Evolutionary conservation across 1,139 yeast genomes (phyloP).

Genomic region (Saccharomyces pastorianus): DNA sequence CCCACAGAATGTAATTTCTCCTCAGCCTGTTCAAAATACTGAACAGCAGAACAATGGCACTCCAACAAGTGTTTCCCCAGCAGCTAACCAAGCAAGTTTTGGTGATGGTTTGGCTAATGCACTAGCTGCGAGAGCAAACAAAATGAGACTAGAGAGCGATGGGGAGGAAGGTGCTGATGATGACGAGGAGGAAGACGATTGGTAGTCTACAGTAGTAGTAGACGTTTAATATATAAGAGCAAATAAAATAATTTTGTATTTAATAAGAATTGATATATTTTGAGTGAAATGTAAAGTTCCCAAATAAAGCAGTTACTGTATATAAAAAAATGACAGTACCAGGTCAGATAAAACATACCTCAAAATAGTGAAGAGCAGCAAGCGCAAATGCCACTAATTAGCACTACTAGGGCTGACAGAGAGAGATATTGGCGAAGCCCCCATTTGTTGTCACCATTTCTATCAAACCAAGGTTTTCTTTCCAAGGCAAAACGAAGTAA

Average conservation of each 20-base stretch:
- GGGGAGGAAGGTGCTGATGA: conserved; percentile 57
- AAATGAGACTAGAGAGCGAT: conserved; percentile 64
- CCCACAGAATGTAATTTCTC: too few relatives aligned
- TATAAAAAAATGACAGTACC: too few relatives aligned
- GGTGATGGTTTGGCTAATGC: conserved; percentile 92
- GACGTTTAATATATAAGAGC: background rate
- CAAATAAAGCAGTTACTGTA: too few relatives aligned
- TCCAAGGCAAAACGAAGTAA: conserved; percentile 18
- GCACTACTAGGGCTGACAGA: conserved; percentile 44
- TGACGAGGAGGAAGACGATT: conserved; percentile 49
- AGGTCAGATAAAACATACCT: too few relatives aligned
- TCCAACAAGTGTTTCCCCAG: conserved; percentile 23
- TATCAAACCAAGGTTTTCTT: conserved; percentile 21
- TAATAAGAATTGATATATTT: background rate
- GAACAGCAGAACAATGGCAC: conserved; percentile 40
- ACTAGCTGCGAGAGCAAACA: conserved; percentile 72
- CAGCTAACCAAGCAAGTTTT: conserved; percentile 51
- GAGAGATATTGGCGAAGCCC: background rate
- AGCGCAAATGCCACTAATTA: background rate
- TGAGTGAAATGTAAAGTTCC: too few relatives aligned
- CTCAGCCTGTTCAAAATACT: background rate
- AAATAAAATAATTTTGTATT: background rate
- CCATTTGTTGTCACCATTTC: conserved; percentile 14
- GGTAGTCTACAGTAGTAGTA: conserved; percentile 32
- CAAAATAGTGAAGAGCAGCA: too few relatives aligned